Evolutionary conservation across 371 early-diverging fungal genomes (phyloP).

Genomic region (Coemansia sp.): DNA sequence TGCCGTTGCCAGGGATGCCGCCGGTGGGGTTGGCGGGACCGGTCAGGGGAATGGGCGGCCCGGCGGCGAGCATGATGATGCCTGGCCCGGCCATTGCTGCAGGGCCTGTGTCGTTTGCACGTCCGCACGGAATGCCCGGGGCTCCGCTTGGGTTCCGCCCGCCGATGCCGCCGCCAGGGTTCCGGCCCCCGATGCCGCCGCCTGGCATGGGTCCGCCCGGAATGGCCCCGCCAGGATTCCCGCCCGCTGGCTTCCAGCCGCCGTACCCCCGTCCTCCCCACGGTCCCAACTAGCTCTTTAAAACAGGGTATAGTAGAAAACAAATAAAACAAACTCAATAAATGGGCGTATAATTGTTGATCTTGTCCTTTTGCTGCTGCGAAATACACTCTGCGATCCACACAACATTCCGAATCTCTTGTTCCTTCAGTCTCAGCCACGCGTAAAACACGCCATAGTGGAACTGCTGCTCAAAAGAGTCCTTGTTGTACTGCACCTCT

Average conservation of each 20-base stretch:
- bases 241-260: conserved; percentile 16
- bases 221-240: conserved; percentile 46
- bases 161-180: conserved; percentile 59
- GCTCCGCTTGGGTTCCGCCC: conserved; percentile 66
- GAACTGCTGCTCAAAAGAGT: conserved; percentile 94
- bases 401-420: conserved; percentile 98
- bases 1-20: conserved; percentile 61
- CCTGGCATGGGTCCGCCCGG: conserved; percentile 61
- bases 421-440: conserved; percentile 97
- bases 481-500: conserved; percentile 91
- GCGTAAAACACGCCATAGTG: conserved; percentile 96
- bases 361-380: conserved; percentile 94
- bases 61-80: conserved; percentile 57
- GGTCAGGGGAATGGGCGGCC: conserved; percentile 90
- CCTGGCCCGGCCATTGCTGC: conserved; percentile 44
- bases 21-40: conserved; percentile 80
- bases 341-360: conserved; percentile 90
- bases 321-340: conserved; percentile 53
- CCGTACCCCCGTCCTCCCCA: conserved; percentile 27
- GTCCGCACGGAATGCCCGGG: conserved; percentile 52
- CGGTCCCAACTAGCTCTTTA: not conserved
- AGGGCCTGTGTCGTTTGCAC: conserved; percentile 43
- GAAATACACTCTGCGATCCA: conserved; percentile 99
- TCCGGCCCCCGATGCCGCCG: conserved; percentile 62
- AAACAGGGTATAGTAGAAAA: not conserved